Evolutionary conservation across 2,329 filamentous ascomycete genomes (phyloP), one percentile per base, ranked within the genome.

Genomic region (Aspergillus sp.): DNA sequence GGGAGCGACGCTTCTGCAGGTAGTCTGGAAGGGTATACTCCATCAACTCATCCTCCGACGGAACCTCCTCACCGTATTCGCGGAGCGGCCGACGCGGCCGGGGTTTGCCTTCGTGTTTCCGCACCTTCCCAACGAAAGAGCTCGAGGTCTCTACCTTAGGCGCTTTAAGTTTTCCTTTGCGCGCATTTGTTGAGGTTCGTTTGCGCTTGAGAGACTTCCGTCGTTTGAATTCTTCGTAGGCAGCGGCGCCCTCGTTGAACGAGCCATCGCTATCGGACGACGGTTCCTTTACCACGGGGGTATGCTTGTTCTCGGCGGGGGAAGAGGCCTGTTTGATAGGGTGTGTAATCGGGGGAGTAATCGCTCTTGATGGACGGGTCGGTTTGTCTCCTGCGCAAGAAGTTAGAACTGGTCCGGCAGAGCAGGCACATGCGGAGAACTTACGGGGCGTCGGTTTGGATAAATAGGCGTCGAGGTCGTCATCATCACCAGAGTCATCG

Each of bases 21-120:
- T 95, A 93, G 17, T 87, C 83, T 0, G 92, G 91, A 2, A 94
- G 73, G 0, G 75, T 77, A 30, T 81, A 73, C 54, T 84, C 82
- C 68, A 82, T 77, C 55, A 79, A 66, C 4, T 81, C 77, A 43
- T 82, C 78, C 19, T 82, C 77, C 4, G 79, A 77, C 7, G 82
- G 79, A 2, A 75, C 40, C 2, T 76, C 71, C 45, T 74, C 72
- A 41, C 73, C 72, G 45, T 77, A 73, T 44, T 69, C 73, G 45
- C 66, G 16, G n/a, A 19, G 62, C 3, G 68, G 71, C 61, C 52
- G 68, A 65, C 65, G 61, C 4, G 58, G 51, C 11, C 53, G 22
- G 16, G 43, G 50, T 33, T 55, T 60, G 26, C 60, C 62, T 4
- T 70, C 65, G 45, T 60, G 58, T 42, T 67, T 70, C 8, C 65